phyloP scores from a whole-genome alignment of 164 flowering plant genomes.

The Liriodendron chinense region DNA sequence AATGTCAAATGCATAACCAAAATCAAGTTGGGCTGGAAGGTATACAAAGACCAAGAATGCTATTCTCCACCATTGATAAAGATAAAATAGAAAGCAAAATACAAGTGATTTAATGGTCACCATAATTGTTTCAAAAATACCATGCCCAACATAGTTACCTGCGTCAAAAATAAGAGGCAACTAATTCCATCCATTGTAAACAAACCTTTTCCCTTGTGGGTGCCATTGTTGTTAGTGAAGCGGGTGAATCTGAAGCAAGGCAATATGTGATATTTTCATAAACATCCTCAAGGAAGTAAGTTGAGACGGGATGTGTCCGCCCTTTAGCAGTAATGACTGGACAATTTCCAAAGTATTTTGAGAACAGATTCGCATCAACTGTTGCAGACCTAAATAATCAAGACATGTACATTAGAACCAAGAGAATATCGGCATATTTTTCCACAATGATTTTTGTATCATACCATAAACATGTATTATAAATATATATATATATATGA shows the following conservation, averaged over 20 bases:
- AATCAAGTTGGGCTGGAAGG: no score
- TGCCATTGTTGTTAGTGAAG: constrained; percentile 38
- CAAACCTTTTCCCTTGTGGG: constrained; percentile 47
- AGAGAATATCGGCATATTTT: not conserved
- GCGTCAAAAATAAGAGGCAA: not conserved
- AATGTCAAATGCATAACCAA: no score
- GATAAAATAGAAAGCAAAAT: not conserved
- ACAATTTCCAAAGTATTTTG: constrained; percentile 76
- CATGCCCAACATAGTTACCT: not conserved
- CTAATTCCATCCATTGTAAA: not conserved
- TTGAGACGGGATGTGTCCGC: constrained; percentile 81
- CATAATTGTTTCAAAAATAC: no score
- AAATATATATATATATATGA: not conserved
- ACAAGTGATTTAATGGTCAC: not conserved
- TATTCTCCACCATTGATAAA: not conserved
- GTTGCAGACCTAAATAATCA: constrained; percentile 78
- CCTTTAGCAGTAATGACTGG: constrained; percentile 84
- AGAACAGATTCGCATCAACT: constrained; percentile 74
- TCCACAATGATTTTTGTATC: not conserved
- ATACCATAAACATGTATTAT: not conserved
- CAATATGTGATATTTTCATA: constrained; percentile 62
- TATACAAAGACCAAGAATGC: not conserved
- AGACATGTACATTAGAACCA: not conserved
- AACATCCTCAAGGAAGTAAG: constrained; percentile 80
- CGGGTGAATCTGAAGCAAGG: constrained; percentile 86